A percentile compares a stretch with the other conserved stretches of the same genome.
These are phyloP conservation scores for Hyaloperonospora arabidopsidis DNA, from an alignment of 352 stramenopile species.

Conservation along the genomic window DNA sequence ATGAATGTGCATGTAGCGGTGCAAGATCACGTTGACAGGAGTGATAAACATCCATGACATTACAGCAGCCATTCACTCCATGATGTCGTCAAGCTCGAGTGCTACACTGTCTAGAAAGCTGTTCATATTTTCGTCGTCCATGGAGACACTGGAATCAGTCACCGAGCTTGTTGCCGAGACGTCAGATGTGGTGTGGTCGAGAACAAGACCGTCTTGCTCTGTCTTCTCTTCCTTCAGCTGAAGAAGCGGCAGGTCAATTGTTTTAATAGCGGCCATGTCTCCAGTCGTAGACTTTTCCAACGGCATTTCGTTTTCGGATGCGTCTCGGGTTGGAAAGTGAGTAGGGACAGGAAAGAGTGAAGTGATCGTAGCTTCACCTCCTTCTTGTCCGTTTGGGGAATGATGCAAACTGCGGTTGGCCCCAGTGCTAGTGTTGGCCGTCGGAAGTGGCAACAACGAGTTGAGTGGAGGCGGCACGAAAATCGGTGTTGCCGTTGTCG, in stretches of 20 bases:
- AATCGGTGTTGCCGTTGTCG: slow-evolving; percentile 7
- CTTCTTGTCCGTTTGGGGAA: slow-evolving; percentile 4
- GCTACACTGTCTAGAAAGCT: slow-evolving; percentile 75
- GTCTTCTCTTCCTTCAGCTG: slow-evolving; percentile 23
- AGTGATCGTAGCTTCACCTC: slow-evolving; percentile 6
- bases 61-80: slow-evolving; percentile 32
- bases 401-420: slow-evolving; percentile 14
- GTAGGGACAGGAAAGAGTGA: slow-evolving; percentile 19
- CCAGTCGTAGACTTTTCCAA: slow-evolving; percentile 7
- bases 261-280: slow-evolving; percentile 4
- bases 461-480: slow-evolving; percentile 24
- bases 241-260: slow-evolving; percentile 8
- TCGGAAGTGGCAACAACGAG: slow-evolving; percentile 14
- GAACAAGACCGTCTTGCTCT: slow-evolving; percentile 15
- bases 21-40: slow-evolving; percentile 7
- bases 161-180: slow-evolving; percentile 2
- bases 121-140: slow-evolving; percentile 71
- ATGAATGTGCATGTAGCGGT: slow-evolving; percentile 4
- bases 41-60: slow-evolving; percentile 6
- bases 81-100: slow-evolving; percentile 72
- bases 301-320: background rate
- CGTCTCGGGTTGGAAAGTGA: slow-evolving; percentile 12
- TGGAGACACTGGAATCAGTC: slow-evolving; percentile 19
- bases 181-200: slow-evolving; percentile 4
- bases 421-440: slow-evolving; percentile 6